Percentiles rank a stretch among this genome's conserved stretches.
phyloP scores from a whole-genome alignment of 2,329 filamentous ascomycete species.

The Tympanopsis confertula region DNA sequence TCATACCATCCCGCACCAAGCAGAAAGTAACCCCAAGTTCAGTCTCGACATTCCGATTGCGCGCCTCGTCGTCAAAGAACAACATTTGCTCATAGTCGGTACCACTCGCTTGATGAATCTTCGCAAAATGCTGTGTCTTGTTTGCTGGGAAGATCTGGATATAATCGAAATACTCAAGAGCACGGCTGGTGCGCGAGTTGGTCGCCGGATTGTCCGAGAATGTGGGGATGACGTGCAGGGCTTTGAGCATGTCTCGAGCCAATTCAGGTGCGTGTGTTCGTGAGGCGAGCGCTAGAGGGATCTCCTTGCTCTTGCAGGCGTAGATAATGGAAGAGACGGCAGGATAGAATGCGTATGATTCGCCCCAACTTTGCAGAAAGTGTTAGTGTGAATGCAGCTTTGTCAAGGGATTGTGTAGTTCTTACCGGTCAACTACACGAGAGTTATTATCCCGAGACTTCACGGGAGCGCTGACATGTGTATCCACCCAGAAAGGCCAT shows the following conservation, averaged over 20 bases:
- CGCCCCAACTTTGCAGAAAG: background rate
- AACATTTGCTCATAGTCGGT: conserved; percentile 54
- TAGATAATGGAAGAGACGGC: conserved; percentile 1
- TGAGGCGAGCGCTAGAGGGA: conserved; percentile 44
- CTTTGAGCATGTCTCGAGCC: conserved; percentile 45
- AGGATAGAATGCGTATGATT: conserved; percentile 1
- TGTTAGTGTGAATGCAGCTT: background rate
- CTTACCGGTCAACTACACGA: background rate
- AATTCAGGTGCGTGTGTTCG: conserved; percentile 49
- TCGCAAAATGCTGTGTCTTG: conserved; percentile 50
- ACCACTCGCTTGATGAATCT: conserved; percentile 38
- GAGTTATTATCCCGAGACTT: conserved; percentile 1
- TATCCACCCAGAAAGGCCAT: conserved; percentile 63
- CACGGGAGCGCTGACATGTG: conserved; percentile 44
- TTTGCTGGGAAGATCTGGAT: conserved; percentile 29
- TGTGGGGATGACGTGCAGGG: conserved; percentile 37
- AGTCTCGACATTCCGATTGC: conserved; percentile 52
- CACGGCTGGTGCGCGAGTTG: conserved; percentile 9
- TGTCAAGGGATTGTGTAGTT: background rate
- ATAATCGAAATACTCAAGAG: conserved; percentile 14
- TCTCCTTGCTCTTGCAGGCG: conserved; percentile 24
- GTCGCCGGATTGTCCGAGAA: conserved; percentile 23
- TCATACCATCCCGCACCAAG: conserved; percentile 42
- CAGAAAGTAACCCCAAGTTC: conserved; percentile 50
- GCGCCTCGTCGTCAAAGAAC: conserved; percentile 56